Evolutionary conservation across 2,329 filamentous ascomycete species (phyloP).

Genomic region (Camillea tinctor): DNA sequence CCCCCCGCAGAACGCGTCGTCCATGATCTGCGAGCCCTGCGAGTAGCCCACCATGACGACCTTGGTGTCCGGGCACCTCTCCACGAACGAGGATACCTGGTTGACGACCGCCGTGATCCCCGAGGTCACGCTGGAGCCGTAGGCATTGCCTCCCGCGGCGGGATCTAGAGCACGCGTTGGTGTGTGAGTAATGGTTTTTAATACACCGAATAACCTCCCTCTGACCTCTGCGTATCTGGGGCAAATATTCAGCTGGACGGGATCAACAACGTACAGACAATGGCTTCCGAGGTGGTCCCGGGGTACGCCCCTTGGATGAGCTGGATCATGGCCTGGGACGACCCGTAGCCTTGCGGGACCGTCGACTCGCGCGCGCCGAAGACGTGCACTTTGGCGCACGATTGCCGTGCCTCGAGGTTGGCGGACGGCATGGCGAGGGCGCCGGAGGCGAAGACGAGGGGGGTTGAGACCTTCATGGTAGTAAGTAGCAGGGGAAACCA

Average conservation of each 20-base stretch:
- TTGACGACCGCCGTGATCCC: not conserved
- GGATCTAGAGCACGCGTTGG: not conserved
- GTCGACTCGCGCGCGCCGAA: not conserved
- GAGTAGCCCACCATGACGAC: conserved; percentile 17
- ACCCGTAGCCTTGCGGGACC: not conserved
- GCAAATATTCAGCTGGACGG: not conserved
- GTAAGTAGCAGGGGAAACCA: not conserved
- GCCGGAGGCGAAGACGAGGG: conserved; percentile 6
- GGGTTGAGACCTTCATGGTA: conserved; percentile 6
- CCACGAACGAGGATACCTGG: not conserved
- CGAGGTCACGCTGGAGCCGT: not conserved
- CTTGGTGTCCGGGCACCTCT: not conserved
- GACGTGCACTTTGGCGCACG: not conserved
- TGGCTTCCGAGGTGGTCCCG: not conserved
- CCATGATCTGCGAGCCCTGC: conserved; percentile 60
- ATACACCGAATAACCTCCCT: not conserved
- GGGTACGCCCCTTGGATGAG: not conserved
- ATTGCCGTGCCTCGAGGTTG: conserved; percentile 19
- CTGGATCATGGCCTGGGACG: not conserved
- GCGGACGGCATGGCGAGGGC: conserved; percentile 6
- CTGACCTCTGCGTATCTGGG: too few species aligned
- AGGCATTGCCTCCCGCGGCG: not conserved
- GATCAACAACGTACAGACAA: not conserved
- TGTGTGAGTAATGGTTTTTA: not conserved
- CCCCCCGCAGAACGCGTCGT: conserved; percentile 60